phyloP scores from a whole-genome alignment of 441 rosid species.

The Euphorbia schlechtendalii region DNA sequence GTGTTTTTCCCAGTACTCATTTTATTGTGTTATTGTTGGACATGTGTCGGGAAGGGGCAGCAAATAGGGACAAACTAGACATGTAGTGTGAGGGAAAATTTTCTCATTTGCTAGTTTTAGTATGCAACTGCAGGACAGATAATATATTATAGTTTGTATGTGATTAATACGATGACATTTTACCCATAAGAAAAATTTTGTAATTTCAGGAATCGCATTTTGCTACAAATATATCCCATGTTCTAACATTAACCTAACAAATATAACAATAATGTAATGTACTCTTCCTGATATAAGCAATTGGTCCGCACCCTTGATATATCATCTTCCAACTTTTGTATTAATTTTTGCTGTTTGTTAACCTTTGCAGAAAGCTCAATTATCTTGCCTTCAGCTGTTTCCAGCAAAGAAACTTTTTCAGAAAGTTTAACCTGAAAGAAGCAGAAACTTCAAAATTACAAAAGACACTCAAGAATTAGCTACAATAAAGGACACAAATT shows the following conservation, averaged over 20 bases:
- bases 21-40: too few species aligned
- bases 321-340: conserved; percentile 98
- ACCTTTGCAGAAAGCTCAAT: conserved; percentile 65
- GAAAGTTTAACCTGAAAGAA: conserved; percentile 73
- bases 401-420: conserved; percentile 69
- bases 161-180: background rate
- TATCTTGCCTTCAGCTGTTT: conserved; percentile 71
- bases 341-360: conserved; percentile 74
- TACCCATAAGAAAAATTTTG: background rate
- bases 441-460: too few species aligned
- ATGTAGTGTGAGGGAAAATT: background rate
- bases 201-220: background rate
- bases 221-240: conserved; percentile 1
- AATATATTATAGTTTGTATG: background rate
- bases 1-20: too few species aligned
- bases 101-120: background rate
- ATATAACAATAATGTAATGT: too few species aligned
- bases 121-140: background rate
- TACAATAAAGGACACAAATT: conserved; percentile 13
- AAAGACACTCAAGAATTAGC: conserved; percentile 1
- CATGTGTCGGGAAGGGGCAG: background rate
- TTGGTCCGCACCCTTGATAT: conserved; percentile 64
- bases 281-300: too few species aligned
- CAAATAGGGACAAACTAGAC: background rate
- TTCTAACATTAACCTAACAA: conserved; percentile 12